Evolutionary conservation across 2,329 filamentous ascomycete genomes (phyloP).

Genomic region (Zasmidium cellare): DNA sequence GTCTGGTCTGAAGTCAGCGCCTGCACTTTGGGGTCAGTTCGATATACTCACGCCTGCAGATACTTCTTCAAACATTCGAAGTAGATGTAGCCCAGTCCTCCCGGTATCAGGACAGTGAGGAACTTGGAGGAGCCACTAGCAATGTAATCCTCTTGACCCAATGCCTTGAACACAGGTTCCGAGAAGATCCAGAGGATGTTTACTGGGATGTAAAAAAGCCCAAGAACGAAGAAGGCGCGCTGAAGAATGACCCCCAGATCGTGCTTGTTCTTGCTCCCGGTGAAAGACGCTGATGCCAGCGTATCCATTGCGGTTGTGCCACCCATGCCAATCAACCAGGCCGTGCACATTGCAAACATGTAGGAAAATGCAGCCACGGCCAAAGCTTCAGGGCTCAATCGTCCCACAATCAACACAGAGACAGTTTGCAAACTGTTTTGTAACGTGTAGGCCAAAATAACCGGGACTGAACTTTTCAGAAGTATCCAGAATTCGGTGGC

Average conservation of each 20-base stretch:
- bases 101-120: conserved; percentile 71
- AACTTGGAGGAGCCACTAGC: conserved; percentile 73
- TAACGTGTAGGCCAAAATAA: conserved; percentile 80
- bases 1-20: conserved; percentile 19
- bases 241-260: conserved; percentile 79
- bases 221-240: conserved; percentile 70
- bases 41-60: conserved; percentile 44
- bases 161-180: conserved; percentile 68
- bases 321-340: conserved; percentile 82
- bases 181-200: conserved; percentile 73
- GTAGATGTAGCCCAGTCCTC: conserved; percentile 82
- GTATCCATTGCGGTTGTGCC: conserved; percentile 87
- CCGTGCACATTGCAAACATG: conserved; percentile 91
- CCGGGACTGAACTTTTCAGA: conserved; percentile 68
- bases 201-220: conserved; percentile 71
- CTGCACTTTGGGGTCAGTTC: not conserved
- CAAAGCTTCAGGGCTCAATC: conserved; percentile 74
- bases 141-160: conserved; percentile 78
- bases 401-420: conserved; percentile 78
- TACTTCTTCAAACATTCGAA: conserved; percentile 74
- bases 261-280: conserved; percentile 74
- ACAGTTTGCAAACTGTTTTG: conserved; percentile 84
- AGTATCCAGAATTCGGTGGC: conserved; percentile 66
- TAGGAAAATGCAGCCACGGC: conserved; percentile 84
- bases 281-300: conserved; percentile 78